These are phyloP conservation scores for Fusarium sp. DNA, from an alignment of 2,329 filamentous ascomycete species.

Conservation along the genomic window DNA sequence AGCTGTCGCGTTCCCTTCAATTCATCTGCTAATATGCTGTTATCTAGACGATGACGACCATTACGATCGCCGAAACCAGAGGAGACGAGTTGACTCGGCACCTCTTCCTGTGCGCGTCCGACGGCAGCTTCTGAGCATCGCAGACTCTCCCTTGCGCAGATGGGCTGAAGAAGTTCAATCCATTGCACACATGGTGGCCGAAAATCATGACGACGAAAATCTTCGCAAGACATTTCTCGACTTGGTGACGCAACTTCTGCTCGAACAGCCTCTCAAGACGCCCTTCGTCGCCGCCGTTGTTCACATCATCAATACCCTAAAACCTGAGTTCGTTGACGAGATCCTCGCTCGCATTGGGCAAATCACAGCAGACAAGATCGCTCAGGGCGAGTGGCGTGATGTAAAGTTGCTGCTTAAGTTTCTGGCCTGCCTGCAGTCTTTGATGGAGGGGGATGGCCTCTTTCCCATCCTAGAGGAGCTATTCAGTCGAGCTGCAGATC, in stretches of 20 bases:
- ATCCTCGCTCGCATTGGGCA: constrained; percentile 71
- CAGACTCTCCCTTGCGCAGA: constrained; percentile 80
- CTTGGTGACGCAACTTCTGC: constrained; percentile 76
- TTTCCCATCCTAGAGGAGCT: constrained; percentile 88
- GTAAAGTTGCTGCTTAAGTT: constrained; percentile 93
- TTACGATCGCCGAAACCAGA: constrained; percentile 76
- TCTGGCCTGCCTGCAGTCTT: constrained; percentile 82
- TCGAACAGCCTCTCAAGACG: constrained; percentile 98
- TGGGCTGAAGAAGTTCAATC: constrained; percentile 81
- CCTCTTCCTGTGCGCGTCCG: constrained; percentile 77
- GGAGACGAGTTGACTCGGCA: constrained; percentile 75
- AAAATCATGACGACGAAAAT: constrained; percentile 87
- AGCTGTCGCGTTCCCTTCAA: constrained; percentile 14
- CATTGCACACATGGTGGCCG: constrained; percentile 79
- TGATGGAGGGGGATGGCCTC: constrained; percentile 84
- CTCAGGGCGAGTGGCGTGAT: constrained; percentile 82
- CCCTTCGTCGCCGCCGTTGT: constrained; percentile 90
- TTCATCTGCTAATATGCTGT: constrained; percentile 28
- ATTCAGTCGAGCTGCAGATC: constrained; percentile 89
- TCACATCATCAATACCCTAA: constrained; percentile 80
- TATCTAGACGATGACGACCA: constrained; percentile 76
- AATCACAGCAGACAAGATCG: constrained; percentile 72
- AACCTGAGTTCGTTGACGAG: constrained; percentile 77
- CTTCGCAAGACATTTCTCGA: constrained; percentile 77
- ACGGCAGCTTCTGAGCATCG: constrained; percentile 80